A percentile compares a stretch with the other conserved stretches of the same genome.
phyloP scores from a whole-genome alignment of 139 green algal species.

The Chlamydomonas sp. region DNA sequence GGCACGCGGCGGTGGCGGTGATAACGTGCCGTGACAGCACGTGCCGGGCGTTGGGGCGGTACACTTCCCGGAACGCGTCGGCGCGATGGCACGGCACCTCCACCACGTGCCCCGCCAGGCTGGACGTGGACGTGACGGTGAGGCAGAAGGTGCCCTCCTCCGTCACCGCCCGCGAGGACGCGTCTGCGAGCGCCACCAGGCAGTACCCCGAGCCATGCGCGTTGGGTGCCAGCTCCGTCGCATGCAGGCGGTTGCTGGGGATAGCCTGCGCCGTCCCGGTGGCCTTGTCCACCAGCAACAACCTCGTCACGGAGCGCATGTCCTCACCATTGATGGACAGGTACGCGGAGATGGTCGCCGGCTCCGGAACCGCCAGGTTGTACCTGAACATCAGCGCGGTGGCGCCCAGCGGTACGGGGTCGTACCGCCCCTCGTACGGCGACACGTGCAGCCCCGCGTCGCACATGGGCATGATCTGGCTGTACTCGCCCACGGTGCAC shows the following conservation, averaged over 20 bases:
- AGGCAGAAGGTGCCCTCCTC: slow-evolving; percentile 47
- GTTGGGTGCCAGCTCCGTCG: slow-evolving; percentile 2
- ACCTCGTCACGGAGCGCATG: slow-evolving; percentile 20
- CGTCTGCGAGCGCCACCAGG: slow-evolving; percentile 50
- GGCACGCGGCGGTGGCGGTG: slow-evolving; percentile 28
- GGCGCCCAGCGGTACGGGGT: not conserved
- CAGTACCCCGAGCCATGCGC: slow-evolving; percentile 33
- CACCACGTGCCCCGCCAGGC: slow-evolving; percentile 21
- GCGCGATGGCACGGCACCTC: not conserved
- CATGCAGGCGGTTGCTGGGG: slow-evolving; percentile 35
- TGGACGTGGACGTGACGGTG: slow-evolving; percentile 26
- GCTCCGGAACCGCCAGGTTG: slow-evolving; percentile 21
- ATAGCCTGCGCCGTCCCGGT: slow-evolving; percentile 1
- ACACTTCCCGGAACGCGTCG: slow-evolving; percentile 47
- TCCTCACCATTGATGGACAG: slow-evolving; percentile 53
- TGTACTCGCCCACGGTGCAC: slow-evolving; percentile 42
- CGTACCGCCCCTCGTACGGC: not conserved
- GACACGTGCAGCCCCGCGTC: not conserved
- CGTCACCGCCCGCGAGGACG: not conserved
- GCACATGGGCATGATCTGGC: slow-evolving; percentile 7
- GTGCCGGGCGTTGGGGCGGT: slow-evolving; percentile 51
- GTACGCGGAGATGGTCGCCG: slow-evolving; percentile 18
- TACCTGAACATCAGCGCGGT: slow-evolving; percentile 37
- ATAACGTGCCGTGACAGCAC: slow-evolving; percentile 49
- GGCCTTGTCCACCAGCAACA: slow-evolving; percentile 53